Conservation (phyloP, 1,284 basidiomycete species). For the Gastroboletus turbinatus region DNA sequence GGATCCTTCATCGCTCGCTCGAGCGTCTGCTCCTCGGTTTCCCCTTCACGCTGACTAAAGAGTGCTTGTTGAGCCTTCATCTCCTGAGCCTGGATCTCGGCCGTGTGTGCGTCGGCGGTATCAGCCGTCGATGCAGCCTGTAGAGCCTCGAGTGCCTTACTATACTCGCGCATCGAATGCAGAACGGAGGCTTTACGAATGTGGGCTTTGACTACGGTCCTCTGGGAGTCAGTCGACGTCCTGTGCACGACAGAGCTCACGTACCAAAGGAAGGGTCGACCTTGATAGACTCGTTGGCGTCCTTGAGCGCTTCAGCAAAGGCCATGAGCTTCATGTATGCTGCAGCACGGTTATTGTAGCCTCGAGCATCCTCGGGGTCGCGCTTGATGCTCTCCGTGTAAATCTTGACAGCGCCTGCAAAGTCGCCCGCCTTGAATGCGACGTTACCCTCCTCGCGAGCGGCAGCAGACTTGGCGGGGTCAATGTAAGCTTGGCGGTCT, state of each 20-base stretch:
- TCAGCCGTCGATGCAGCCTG: slow-evolving; percentile 79
- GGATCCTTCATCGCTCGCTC: slow-evolving; percentile 96
- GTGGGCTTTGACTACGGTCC: slow-evolving; percentile 83
- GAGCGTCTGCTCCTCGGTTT: slow-evolving; percentile 92
- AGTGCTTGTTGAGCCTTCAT: slow-evolving; percentile 82
- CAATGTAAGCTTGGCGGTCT: slow-evolving; percentile 84
- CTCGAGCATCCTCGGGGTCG: slow-evolving; percentile 85
- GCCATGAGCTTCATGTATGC: slow-evolving; percentile 96
- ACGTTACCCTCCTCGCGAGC: slow-evolving; percentile 93
- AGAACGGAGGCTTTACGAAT: slow-evolving; percentile 91
- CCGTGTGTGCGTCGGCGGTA: slow-evolving; percentile 71
- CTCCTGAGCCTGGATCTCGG: slow-evolving; percentile 81
- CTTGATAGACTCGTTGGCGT: slow-evolving; percentile 91
- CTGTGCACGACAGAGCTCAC: slow-evolving; percentile 21
- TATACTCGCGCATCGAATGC: slow-evolving; percentile 89
- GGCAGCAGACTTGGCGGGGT: slow-evolving; percentile 80
- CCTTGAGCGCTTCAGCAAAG: slow-evolving; percentile 94
- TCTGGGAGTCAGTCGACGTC: background rate
- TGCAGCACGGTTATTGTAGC: slow-evolving; percentile 96
- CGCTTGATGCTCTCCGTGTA: slow-evolving; percentile 98
- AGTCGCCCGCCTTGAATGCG: slow-evolving; percentile 90
- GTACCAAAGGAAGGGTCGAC: slow-evolving; percentile 83
- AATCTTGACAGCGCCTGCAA: slow-evolving; percentile 87
- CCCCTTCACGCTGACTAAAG: slow-evolving; percentile 78
- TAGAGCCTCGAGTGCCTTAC: slow-evolving; percentile 80